Base-by-base conservation (phyloP, 2,329 filamentous ascomycete genomes). In the Ceratocystis eucalypticola region DNA sequence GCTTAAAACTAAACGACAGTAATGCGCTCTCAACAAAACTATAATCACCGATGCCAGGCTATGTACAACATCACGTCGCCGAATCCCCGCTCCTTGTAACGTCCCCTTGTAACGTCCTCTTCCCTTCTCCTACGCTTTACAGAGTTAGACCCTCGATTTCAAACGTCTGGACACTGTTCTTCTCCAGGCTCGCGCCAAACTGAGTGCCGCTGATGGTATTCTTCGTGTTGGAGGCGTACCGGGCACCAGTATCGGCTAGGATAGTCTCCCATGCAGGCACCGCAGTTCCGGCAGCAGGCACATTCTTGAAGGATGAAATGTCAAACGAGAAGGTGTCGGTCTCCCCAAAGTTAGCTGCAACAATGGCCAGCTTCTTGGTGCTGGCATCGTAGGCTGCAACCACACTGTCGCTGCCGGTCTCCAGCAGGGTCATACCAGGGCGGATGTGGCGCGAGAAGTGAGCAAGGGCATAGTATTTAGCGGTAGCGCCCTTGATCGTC, bases 401-500 rank as follows among this genome's bases (percentile, higher is more conserved):
- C 62, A 75, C 73, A 53, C 75, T 73, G 0, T 75, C 74, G 1
- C 71, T 74, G 64, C 75, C 74, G 4, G 64, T 45, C 30, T 57
- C 37, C 6, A 78, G 68, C 37, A 78, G 75, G 0, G 70, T 70
- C 76, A 78, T 78, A 1, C 76, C 76, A 1, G 73, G 71, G 0
- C 75, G 72, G 50, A 79, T 76, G 66, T 79, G 77, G 28, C 77
- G 73, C 4, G 75, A 69, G 67, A 77, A 77, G 69, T 77, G 77
- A 1, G 76, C 77, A n/a, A 79, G 70, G 2, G 74, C 72, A 66
- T 72, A 78, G 70, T 77, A 79, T 69, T 78, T 78, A 37, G 75
- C 74, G 30, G 69, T 73, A 22, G 71, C 72, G 0, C 68, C 64
- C 0, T 71, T 71, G 10, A 78, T 67, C 2, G 71, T 72, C 53